These are phyloP conservation scores for Flaveria trinervia DNA, from an alignment of 129 eudicot genomes.

Conservation along the genomic window DNA sequence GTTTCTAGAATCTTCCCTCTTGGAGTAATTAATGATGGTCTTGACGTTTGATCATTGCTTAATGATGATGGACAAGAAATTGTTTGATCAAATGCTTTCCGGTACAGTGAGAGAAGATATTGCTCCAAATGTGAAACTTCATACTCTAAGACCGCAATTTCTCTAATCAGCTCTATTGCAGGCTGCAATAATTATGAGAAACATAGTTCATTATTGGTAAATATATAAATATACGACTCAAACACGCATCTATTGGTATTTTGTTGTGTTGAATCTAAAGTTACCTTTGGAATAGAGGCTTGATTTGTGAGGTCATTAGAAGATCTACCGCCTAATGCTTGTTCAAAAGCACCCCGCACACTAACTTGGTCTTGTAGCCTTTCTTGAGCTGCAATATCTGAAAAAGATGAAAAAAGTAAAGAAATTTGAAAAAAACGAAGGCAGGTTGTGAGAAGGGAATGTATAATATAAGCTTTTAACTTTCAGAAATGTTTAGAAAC, in stretches of 20 bases:
- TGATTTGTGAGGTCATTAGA: slow-evolving; percentile 40
- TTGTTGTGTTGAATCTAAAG: not conserved
- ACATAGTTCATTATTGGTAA: not conserved
- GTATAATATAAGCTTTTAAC: not conserved
- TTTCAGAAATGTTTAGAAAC: not conserved
- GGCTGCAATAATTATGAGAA: slow-evolving; percentile 51
- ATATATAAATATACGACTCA: not conserved
- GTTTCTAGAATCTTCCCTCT: slow-evolving; percentile 56
- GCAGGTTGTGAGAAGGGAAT: not conserved
- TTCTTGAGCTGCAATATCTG: slow-evolving; percentile 83
- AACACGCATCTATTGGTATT: not conserved
- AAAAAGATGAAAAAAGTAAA: not conserved
- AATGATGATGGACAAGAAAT: slow-evolving; percentile 55
- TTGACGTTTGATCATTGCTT: slow-evolving; percentile 39
- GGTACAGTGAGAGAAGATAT: slow-evolving; percentile 78
- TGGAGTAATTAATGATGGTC: slow-evolving; percentile 56
- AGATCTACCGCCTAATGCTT: slow-evolving; percentile 59
- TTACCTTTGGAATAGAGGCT: slow-evolving; percentile 68
- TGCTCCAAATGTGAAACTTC: slow-evolving; percentile 88
- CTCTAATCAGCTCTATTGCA: slow-evolving; percentile 74
- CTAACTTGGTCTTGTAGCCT: slow-evolving; percentile 71
- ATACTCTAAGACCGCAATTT: slow-evolving; percentile 70
- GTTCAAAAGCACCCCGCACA: slow-evolving; percentile 73
- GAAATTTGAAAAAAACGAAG: not conserved
- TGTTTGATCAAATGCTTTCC: slow-evolving; percentile 75